These are phyloP conservation scores for Stemphylium lycopersici DNA, from an alignment of 2,329 filamentous ascomycete genomes.

Conservation along the genomic window DNA sequence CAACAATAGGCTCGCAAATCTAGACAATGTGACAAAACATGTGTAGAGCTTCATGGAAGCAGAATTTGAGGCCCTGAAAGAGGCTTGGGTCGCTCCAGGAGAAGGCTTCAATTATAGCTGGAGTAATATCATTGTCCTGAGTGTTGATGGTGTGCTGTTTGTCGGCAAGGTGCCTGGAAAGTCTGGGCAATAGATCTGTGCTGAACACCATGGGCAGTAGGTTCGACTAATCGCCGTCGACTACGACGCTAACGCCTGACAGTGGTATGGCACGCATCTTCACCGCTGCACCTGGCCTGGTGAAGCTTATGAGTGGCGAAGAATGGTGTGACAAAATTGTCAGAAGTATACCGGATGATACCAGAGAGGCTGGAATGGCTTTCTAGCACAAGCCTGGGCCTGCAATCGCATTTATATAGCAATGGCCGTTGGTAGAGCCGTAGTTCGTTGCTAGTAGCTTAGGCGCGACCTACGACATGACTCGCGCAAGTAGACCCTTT, in stretches of 20 bases:
- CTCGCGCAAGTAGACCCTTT: conserved; percentile 1
- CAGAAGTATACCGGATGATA: conserved; percentile 32
- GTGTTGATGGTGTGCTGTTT: too few species aligned
- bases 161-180: not conserved
- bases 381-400: not conserved
- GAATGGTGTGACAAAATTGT: conserved; percentile 29
- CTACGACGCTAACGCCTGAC: not conserved
- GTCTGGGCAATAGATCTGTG: not conserved
- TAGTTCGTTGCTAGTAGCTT: not conserved
- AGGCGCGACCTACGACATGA: not conserved
- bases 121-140: too few species aligned
- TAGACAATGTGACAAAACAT: too few species aligned
- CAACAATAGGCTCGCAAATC: too few species aligned
- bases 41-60: too few species aligned
- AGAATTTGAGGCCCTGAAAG: too few species aligned
- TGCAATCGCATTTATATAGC: conserved; percentile 15
- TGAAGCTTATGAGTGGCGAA: conserved; percentile 31
- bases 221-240: too few species aligned
- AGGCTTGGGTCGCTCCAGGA: too few species aligned
- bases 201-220: too few species aligned
- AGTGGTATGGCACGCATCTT: conserved; percentile 39
- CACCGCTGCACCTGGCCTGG: conserved; percentile 34
- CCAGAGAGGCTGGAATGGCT: conserved; percentile 20
- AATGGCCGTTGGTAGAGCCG: too few species aligned
- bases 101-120: too few species aligned